These are phyloP conservation scores for Metrosideros polymorpha DNA, from an alignment of 441 rosid species.

Conservation along the genomic window DNA sequence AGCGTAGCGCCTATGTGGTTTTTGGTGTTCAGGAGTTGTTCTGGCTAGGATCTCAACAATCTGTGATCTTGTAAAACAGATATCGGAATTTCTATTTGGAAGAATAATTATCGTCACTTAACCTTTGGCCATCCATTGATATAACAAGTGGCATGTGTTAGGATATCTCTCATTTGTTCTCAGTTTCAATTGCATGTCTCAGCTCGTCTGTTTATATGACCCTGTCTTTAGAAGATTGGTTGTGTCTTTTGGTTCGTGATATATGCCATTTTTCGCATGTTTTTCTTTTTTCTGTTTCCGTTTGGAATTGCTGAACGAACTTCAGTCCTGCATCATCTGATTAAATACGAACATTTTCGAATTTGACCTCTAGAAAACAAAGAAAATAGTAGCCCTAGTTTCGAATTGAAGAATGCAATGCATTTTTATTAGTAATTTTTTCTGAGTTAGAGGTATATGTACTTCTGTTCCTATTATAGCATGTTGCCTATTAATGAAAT, in stretches of 20 bases:
- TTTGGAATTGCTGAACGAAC: not conserved
- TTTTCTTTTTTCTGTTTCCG: not conserved
- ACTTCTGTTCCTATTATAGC: not conserved
- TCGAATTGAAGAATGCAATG: not conserved
- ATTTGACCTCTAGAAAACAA: not conserved
- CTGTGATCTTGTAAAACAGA: not conserved
- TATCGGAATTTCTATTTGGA: not conserved
- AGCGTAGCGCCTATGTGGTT: not conserved
- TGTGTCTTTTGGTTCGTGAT: not conserved
- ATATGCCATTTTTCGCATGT: not conserved
- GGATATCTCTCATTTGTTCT: not conserved
- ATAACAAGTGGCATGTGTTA: not conserved
- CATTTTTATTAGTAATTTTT: not conserved
- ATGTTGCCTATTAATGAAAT: not conserved
- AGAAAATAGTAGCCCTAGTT: not conserved
- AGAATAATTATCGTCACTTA: not conserved
- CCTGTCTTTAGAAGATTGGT: not conserved
- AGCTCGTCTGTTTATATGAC: not conserved
- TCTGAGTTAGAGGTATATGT: not conserved
- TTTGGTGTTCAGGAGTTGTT: not conserved
- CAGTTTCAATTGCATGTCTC: not conserved
- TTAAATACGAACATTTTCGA: not conserved
- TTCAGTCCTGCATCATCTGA: not conserved
- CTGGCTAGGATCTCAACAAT: not conserved
- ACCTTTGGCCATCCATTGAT: not conserved